Conservation (phyloP, 495 filamentous ascomycete species). For the Hyaloscypha bicolor region DNA sequence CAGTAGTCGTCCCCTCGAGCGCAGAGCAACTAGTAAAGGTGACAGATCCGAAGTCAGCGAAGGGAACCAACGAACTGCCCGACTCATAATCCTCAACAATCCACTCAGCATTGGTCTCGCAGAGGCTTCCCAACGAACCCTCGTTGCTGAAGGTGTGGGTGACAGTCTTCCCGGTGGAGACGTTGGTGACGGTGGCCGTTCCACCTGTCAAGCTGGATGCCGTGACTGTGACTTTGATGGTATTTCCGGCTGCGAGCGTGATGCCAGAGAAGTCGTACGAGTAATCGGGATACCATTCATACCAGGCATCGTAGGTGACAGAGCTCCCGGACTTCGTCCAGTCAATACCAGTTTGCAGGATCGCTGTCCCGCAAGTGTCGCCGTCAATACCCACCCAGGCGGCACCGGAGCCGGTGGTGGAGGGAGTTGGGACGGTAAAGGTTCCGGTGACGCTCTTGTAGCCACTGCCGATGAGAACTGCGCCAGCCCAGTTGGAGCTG, state of each 20-base stretch:
- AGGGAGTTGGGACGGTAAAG: conserved; percentile 55
- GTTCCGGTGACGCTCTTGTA: conserved; percentile 57
- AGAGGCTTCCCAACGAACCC: conserved; percentile 16
- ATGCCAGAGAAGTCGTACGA: conserved; percentile 61
- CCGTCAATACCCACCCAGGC: conserved; percentile 73
- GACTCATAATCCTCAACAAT: conserved; percentile 43
- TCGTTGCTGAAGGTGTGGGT: conserved; percentile 50
- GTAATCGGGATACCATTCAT: conserved; percentile 66
- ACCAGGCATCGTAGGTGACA: conserved; percentile 63
- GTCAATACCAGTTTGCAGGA: conserved; percentile 65
- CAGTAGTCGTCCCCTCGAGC: not conserved
- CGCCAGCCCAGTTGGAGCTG: conserved; percentile 62
- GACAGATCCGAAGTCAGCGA: conserved; percentile 40
- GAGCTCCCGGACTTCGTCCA: conserved; percentile 47
- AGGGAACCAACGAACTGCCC: conserved; percentile 34
- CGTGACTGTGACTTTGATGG: conserved; percentile 57
- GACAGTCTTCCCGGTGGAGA: conserved; percentile 54
- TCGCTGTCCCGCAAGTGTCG: conserved; percentile 57
- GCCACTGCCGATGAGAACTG: conserved; percentile 21
- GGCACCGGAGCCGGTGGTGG: conserved; percentile 44
- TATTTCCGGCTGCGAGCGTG: conserved; percentile 27
- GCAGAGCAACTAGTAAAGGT: conserved; percentile 36
- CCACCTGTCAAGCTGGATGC: conserved; percentile 52
- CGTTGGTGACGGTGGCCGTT: conserved; percentile 57
- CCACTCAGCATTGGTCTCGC: conserved; percentile 41